Evolutionary conservation across 805 yeast species (phyloP), one percentile per base, ranked within the genome.

Genomic region (Kodamaea leandrae): DNA sequence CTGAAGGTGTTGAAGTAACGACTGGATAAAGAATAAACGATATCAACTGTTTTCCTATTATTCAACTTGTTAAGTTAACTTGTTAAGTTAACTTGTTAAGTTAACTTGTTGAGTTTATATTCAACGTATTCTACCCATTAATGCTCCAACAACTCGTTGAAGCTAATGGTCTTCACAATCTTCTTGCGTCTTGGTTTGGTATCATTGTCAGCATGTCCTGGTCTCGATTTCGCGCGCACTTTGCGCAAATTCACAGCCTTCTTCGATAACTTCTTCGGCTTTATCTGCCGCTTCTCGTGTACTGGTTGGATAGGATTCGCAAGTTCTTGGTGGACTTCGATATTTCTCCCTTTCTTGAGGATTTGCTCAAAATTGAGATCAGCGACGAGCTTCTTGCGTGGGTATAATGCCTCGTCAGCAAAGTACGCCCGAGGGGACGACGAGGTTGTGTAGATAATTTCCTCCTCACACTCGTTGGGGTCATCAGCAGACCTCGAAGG

Each of bases 361-460:
- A 61, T 58, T 40, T 61, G 62, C 21, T 54, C 56, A 30, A 61
- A 60, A 35, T 58, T 51, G 27, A 61, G 43, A 27, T 57, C 56
- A 1, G 64, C 64, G 13, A 61, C 64, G 15, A 58, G 43, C 34
- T 61, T 61, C 17, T 58, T 49, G 23, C 64, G 48, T 12, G 58
- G 58, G 20, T 55, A 50, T 34, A 43, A 32, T 10, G 48, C 41
- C 17, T 45, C 54, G 25, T 53, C 58, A 12, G 52, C 54, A 25
- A 59, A 53, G 37, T 51, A 61, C 2, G 61, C 49, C 19, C 58
- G 42, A 39, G 64, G 62, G 1, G 66, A 58, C 6, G 54, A 41
- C 2, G 64, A 61, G 2, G 50, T 37, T 5, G 50, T 49, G 43
- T 58, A 60, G 27, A 56, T 52, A 2, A 56, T 45, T 8, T 43